Base-by-base conservation (phyloP, 768 basidiomycete genomes). In the Exidia glandulosa region DNA sequence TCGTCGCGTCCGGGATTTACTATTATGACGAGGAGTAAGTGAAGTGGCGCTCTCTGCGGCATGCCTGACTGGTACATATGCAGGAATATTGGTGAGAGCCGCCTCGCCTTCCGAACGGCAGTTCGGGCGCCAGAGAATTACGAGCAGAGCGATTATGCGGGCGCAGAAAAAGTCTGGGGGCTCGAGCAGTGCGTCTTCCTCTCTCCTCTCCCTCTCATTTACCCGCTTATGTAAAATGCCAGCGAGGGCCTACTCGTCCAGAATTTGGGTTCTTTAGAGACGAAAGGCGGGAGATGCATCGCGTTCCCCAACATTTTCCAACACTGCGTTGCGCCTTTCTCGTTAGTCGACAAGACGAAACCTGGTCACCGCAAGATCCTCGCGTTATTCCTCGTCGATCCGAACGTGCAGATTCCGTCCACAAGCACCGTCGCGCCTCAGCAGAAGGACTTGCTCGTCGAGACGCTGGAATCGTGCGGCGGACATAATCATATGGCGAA, bases 301-400 rank as follows among this genome's bases (percentile, higher is more conserved):
- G 74, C 75, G 37, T 83, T 80, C 62, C 83, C 82, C 19, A 84
- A 84, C 66, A 76, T 82, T 45, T 83, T 81, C 67, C 50, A 54
- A 27, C 72, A 80, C 59, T 66, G 67, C 9, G 70, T 76, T 32
- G 70, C 76, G 0, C 63, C 74, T 1, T 76, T 80, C 57, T 57
- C 66, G 9, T 73, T 81, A 10, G 61, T 63, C 4, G 77, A 83
- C 66, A 66, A 71, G 0, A 64, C 70, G 5, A 73, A 71, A 58
- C 70, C 72, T 10, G 82, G 81, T 1, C 73, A 73, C 50, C 68
- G 78, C 31, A 78, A 70, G 13, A 66, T 79, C 12, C 61, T 83
- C 23, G 70, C 69, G 31, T 75, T 82, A 62, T 76, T 73, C 66
- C 75, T 84, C n/a, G 73, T 80, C 52, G 67, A 72, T 61, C 70